These are phyloP conservation scores for Diaporthe sp. DNA, from an alignment of 2,329 filamentous ascomycete species.

Conservation along the genomic window DNA sequence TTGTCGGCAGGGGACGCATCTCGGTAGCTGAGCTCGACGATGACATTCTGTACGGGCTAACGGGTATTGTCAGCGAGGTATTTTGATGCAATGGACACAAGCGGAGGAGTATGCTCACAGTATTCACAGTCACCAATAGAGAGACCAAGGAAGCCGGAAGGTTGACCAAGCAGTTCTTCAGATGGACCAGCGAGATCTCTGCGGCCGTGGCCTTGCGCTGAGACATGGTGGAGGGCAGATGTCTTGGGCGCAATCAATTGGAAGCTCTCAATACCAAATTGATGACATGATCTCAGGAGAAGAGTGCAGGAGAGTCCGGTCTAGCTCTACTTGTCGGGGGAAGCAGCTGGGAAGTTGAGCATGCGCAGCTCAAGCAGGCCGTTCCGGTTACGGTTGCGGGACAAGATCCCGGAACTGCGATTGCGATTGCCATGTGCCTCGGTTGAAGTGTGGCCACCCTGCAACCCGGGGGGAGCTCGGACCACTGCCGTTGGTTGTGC, in stretches of 20 bases:
- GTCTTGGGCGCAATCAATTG: background rate
- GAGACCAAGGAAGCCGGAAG: constrained; percentile 88
- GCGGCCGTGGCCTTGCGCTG: constrained; percentile 72
- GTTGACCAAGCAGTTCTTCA: constrained; percentile 97
- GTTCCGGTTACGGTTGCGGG: constrained; percentile 30
- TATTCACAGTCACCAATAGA: constrained; percentile 89
- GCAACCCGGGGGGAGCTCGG: constrained; percentile 8
- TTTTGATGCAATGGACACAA: background rate
- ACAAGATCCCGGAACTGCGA: constrained; percentile 5
- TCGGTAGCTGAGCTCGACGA: constrained; percentile 90
- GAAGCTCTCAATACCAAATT: background rate
- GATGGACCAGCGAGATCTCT: constrained; percentile 86
- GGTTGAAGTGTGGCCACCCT: background rate
- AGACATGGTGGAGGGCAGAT: constrained; percentile 49
- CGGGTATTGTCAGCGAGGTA: constrained; percentile 43
- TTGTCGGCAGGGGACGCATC: constrained; percentile 61
- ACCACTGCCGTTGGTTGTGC: background rate
- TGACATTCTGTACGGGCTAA: constrained; percentile 93
- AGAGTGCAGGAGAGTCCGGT: background rate
- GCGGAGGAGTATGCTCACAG: constrained; percentile 68
- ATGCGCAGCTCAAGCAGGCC: constrained; percentile 9
- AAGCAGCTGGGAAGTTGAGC: background rate
- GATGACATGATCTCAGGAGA: background rate
- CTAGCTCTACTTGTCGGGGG: background rate
- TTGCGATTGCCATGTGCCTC: constrained; percentile 32